Percentiles rank a stretch among this genome's conserved stretches.
Conservation (phyloP, 2,329 filamentous ascomycete species). For the Fusarium sterilihyphosum region DNA sequence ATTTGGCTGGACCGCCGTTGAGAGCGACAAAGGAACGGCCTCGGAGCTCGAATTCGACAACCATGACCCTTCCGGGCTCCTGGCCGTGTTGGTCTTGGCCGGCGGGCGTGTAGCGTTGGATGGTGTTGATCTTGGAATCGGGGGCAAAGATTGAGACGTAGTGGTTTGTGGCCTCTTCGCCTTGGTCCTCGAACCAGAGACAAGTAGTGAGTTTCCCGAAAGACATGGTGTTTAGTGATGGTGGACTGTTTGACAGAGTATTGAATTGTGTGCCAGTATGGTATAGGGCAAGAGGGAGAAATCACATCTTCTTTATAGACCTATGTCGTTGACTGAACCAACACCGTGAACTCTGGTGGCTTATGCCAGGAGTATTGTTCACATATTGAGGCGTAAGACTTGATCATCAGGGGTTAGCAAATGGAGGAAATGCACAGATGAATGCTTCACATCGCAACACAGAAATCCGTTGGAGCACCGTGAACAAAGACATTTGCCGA, state of each 20-base stretch:
- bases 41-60: conserved; percentile 52
- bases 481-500: conserved; percentile 11
- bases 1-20: conserved; percentile 54
- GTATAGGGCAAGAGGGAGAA: not conserved
- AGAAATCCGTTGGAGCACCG: conserved; percentile 1
- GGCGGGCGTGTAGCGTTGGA: conserved; percentile 44
- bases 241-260: not conserved
- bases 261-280: not conserved
- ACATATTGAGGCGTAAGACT: not conserved
- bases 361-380: conserved; percentile 3
- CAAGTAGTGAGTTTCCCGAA: conserved; percentile 43
- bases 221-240: conserved; percentile 21
- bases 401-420: not conserved
- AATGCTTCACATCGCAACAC: conserved; percentile 2
- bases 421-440: not conserved
- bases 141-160: conserved; percentile 54
- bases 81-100: conserved; percentile 46
- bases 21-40: conserved; percentile 53
- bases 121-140: conserved; percentile 49
- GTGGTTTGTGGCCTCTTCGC: conserved; percentile 53
- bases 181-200: conserved; percentile 56
- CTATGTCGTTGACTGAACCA: not conserved
- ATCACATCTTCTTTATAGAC: not conserved
- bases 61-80: conserved; percentile 47
- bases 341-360: not conserved